Base-by-base conservation (phyloP, 2,329 filamentous ascomycete species). In the Samsoniella hepiali region DNA sequence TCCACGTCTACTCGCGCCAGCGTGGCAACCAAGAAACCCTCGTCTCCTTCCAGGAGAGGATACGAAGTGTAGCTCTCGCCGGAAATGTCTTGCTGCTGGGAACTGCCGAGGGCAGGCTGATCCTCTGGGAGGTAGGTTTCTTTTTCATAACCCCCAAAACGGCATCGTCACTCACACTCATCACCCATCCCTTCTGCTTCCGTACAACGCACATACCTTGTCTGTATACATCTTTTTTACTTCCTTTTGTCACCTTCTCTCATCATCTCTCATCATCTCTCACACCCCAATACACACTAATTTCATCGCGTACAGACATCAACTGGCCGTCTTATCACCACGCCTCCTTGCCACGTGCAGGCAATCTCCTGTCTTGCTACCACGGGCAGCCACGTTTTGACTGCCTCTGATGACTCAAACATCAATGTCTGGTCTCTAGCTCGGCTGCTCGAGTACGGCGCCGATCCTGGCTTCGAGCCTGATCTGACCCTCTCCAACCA, bases 341-440 rank as follows among this genome's bases (percentile, higher is more conserved):
- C 91, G 9, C 86, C 88, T 17, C 86, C 90, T 62, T 87, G 89
- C 67, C 91, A 96, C 78, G 84, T 96, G 29, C 91, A 94, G 75
- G 82, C 88, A 27, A 87, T 98, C 34, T 93, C 91, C 31, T 89
- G 87, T 72, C 79, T 98, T 62, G 87, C 85, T 44, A 84, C 88
- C 11, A 90, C 88, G 49, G 88, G 86, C 54, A 87, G 86, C 69
- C 89, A 92, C 75, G 76, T 95, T 58, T 81, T 95, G 58, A 91
- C 90, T 1, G 91, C 88, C 47, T 94, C 91, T 3, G 85, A 89
- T 68, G 95, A 99, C 78, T 91, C 93, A 58, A 96, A 91, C 74
- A 84, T 97, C 66, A 91, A 96, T 75, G 89, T 98, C 65, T 99
- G 95, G 95, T 91, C 91, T 1, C 77, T 97, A 59, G 82, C 90